Evolutionary conservation across 2,329 filamentous ascomycete genomes (phyloP).

Genomic region (Rutstroemia sp.): DNA sequence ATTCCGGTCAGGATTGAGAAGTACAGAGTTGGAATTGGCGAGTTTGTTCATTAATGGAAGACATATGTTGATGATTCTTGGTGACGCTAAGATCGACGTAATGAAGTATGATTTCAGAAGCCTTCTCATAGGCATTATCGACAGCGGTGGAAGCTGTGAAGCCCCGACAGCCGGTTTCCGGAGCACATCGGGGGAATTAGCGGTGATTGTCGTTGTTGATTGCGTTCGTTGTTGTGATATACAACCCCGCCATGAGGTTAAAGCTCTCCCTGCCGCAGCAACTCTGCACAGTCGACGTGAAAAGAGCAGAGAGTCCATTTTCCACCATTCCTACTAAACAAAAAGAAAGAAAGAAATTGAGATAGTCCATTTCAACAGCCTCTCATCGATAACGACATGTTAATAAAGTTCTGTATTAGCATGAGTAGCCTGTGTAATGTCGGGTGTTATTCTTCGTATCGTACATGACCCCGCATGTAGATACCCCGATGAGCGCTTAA

Average conservation of each 20-base stretch:
- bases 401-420: not conserved
- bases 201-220: not conserved
- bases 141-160: slow-evolving; percentile 5
- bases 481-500: not conserved
- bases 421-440: not conserved
- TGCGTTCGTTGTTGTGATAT: not conserved
- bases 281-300: not conserved
- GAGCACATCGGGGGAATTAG: not conserved
- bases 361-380: not conserved
- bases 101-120: slow-evolving; percentile 7
- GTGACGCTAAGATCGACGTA: slow-evolving; percentile 10
- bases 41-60: slow-evolving; percentile 6
- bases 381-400: not conserved
- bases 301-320: not conserved
- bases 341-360: not conserved
- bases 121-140: slow-evolving; percentile 10
- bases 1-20: slow-evolving; percentile 56
- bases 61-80: slow-evolving; percentile 6
- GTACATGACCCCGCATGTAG: slow-evolving; percentile 1
- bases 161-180: not conserved
- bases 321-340: not conserved
- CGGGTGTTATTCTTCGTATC: not conserved
- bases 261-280: not conserved
- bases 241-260: not conserved
- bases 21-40: slow-evolving; percentile 1